Base-by-base conservation (phyloP, 2,329 filamentous ascomycete genomes). In the Colletotrichum zoysiae region DNA sequence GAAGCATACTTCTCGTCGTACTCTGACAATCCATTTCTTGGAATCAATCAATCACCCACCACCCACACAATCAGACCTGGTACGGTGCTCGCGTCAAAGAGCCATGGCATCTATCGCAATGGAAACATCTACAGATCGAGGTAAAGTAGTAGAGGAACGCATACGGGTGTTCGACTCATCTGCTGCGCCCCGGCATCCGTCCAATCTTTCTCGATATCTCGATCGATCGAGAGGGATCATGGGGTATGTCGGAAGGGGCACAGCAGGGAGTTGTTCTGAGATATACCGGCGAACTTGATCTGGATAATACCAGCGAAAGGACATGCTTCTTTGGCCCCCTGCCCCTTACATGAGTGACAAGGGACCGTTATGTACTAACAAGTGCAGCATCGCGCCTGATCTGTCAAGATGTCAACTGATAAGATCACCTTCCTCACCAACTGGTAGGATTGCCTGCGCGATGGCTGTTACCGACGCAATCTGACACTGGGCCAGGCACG, bases 271-370 rank as follows among this genome's bases (percentile, higher is more conserved):
- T 78, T 78, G 81, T 80, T 91, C 90, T 92, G 90, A 92, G 90
- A 93, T 88, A 92, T 91, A 93, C 91, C 91, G 90, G 85, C 85
- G 87, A 93, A 94, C 91, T 93, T 93, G 91, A 93, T 92, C 91
- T 92, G 90, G 90, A 91, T 91, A 93, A 93, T 93, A 87, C 91
- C 91, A 93, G 92, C 92, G 92, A 91, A 93, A 93, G 92, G 90
- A 93, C 89, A 91, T 93, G 92, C 92, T 92, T 91, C 89, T 89
- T 89, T 86, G 84, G 78, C 74, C 81, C 80, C 79, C 20, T 78
- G 71, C 69, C 77, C 78, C 76, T 73, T 74, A 75, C 71, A 73
- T 69, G 35, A 70, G 65, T 66, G 57, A 70, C 66, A 67, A 76
- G 70, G 75, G 76, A 76, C 79, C 77, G 79, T 78, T 79, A 40